A percentile compares a stretch with the other conserved stretches of the same genome.
Evolutionary conservation across 768 basidiomycete species (phyloP).

Genomic region (Podaxis mareebaensis): DNA sequence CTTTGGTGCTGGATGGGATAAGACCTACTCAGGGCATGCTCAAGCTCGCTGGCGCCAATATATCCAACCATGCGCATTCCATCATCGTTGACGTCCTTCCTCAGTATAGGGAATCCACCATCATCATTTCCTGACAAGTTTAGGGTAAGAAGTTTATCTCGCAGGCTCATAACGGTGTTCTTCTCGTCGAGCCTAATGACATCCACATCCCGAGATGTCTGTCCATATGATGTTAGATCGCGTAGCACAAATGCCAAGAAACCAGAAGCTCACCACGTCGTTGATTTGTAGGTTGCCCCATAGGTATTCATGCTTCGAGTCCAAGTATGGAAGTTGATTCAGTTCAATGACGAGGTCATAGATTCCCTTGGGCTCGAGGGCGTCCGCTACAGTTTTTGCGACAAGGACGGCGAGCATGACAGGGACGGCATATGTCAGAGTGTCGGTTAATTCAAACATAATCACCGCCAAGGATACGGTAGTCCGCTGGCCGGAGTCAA

Average conservation of each 20-base stretch:
- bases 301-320: conserved; percentile 85
- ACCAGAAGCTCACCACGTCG: conserved; percentile 66
- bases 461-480: conserved; percentile 96
- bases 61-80: conserved; percentile 80
- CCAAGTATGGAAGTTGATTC: conserved; percentile 88
- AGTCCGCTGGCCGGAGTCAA: conserved; percentile 53
- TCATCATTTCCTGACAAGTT: conserved; percentile 66
- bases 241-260: background rate
- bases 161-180: conserved; percentile 79
- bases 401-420: conserved; percentile 88
- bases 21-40: conserved; percentile 82
- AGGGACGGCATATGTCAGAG: conserved; percentile 88
- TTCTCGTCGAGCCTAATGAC: conserved; percentile 67
- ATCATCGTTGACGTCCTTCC: conserved; percentile 44
- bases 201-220: conserved; percentile 71
- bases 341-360: conserved; percentile 97
- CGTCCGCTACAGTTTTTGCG: conserved; percentile 88
- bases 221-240: conserved; percentile 8
- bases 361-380: conserved; percentile 89
- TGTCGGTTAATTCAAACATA: conserved; percentile 92
- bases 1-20: background rate
- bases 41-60: conserved; percentile 89
- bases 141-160: conserved; percentile 64
- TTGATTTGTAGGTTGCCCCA: conserved; percentile 78
- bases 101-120: conserved; percentile 85